phyloP scores from a whole-genome alignment of 257 asterid species.

The Fraxinus americana region DNA sequence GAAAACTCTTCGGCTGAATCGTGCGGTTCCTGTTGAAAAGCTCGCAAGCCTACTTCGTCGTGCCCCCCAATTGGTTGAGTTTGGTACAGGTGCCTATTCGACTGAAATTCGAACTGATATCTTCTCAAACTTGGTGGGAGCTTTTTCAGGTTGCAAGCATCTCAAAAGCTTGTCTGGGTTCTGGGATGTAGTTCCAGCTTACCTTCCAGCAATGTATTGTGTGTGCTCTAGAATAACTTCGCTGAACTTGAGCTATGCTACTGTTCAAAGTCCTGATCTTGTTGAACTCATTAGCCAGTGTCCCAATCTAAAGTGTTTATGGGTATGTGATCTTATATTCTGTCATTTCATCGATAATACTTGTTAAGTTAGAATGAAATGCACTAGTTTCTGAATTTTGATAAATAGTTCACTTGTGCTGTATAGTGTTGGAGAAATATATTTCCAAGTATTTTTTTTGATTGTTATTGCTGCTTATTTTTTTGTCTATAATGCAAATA shows the following conservation, averaged over 20 bases:
- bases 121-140: slow-evolving; percentile 46
- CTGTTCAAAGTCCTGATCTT: slow-evolving; percentile 31
- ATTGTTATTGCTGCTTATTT: neutral
- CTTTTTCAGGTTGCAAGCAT: slow-evolving; percentile 50
- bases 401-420: neutral
- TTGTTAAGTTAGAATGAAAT: slow-evolving; percentile 16
- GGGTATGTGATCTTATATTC: slow-evolving; percentile 56
- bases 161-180: slow-evolving; percentile 56
- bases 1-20: slow-evolving; percentile 62
- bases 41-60: slow-evolving; percentile 55
- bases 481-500: neutral
- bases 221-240: slow-evolving; percentile 56
- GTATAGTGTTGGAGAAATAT: neutral
- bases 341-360: neutral
- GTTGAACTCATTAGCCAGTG: slow-evolving; percentile 33
- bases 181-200: slow-evolving; percentile 59
- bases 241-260: slow-evolving; percentile 50
- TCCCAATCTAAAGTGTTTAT: slow-evolving; percentile 27
- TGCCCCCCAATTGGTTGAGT: slow-evolving; percentile 44
- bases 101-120: slow-evolving; percentile 59
- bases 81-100: slow-evolving; percentile 64
- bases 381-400: slow-evolving; percentile 4
- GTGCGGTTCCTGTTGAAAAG: slow-evolving; percentile 76
- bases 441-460: neutral
- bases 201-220: slow-evolving; percentile 61